Conservation (phyloP, 352 stramenopile species). For the Phytopythium boreale region DNA sequence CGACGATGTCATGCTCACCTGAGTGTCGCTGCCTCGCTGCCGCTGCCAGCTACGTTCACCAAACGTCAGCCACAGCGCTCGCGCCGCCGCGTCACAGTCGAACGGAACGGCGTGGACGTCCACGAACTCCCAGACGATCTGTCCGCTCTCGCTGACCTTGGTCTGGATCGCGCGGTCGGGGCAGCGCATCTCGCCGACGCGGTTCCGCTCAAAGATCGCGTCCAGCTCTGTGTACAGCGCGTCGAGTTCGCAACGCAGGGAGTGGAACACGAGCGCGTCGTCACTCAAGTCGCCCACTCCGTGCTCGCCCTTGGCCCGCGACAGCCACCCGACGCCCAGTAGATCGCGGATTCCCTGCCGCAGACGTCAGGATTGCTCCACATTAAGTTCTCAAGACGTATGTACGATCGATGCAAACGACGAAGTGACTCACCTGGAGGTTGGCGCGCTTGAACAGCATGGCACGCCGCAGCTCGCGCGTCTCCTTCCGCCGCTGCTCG, state of each 20-base stretch:
- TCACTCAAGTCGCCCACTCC: background rate
- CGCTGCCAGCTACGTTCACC: slow-evolving; percentile 3
- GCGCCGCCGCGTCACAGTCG: background rate
- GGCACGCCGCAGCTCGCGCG: slow-evolving; percentile 3
- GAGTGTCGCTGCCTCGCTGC: background rate
- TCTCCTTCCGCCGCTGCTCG: slow-evolving; percentile 4
- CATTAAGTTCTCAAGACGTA: background rate
- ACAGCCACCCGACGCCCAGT: background rate
- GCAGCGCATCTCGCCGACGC: background rate
- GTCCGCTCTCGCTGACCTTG: background rate
- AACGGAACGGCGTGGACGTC: slow-evolving; percentile 8
- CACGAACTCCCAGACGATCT: slow-evolving; percentile 10
- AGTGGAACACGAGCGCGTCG: slow-evolving; percentile 4
- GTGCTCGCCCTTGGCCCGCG: background rate
- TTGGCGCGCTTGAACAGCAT: slow-evolving; percentile 2
- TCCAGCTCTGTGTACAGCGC: background rate
- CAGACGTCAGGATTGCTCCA: background rate
- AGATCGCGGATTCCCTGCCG: background rate
- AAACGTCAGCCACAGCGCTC: slow-evolving; percentile 1
- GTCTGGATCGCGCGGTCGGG: background rate
- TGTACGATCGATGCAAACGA: background rate
- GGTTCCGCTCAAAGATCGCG: background rate
- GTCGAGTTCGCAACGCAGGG: background rate
- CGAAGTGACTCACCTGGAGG: background rate
- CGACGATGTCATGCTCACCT: background rate